Evolutionary conservation across 2,329 filamentous ascomycete species (phyloP), one percentile per base, ranked within the genome.

Genomic region (Talaromyces sp.): DNA sequence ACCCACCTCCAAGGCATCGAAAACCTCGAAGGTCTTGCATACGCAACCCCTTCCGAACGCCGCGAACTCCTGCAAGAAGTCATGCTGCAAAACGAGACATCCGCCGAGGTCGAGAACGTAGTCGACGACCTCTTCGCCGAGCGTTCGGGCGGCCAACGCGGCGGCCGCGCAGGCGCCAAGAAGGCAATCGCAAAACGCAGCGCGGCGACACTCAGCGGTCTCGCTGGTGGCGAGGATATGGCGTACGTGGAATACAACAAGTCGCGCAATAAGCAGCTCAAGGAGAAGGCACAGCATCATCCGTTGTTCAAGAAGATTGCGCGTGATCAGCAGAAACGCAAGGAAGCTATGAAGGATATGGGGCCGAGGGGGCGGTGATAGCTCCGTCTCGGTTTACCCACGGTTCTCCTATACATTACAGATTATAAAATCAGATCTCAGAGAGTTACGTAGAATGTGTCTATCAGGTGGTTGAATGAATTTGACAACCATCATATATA

Each of bases 221-320:
- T 97, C 64, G 92, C 91, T 64, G 95, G 95, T 65, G 95, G 93
- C 0, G 91, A 96, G 75, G 92, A 96, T 75, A 98, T 99, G 95
- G 93, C 94, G n/a, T 98, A 94, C 76, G 88, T 92, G 65, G 91
- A 94, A 77, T 89, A 91, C 78, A 92, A 91, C 77, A 90, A 89
- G 81, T 88, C 84, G 71, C 83, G 85, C 69, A 92, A 91, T 73
- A 89, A 88, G 79, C 82, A 84, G 68, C 77, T 89, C 72, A 89
- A 88, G 81, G 85, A 87, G 74, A 86, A 87, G 71, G 81, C 80
- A 63, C 80, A 78, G n/a, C 81, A 84, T 67, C 85, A 85, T 71
- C 79, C 84, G 0, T 87, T 90, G 73, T 91, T 91, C 78, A 87
- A 85, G 77, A 90, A 90, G 76, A 78, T 90, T 67, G 81, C 85